Percentiles rank a stretch among this genome's conserved stretches.
phyloP scores from a whole-genome alignment of 2,329 filamentous ascomycete genomes.

The Dactylonectria estremocensis region DNA sequence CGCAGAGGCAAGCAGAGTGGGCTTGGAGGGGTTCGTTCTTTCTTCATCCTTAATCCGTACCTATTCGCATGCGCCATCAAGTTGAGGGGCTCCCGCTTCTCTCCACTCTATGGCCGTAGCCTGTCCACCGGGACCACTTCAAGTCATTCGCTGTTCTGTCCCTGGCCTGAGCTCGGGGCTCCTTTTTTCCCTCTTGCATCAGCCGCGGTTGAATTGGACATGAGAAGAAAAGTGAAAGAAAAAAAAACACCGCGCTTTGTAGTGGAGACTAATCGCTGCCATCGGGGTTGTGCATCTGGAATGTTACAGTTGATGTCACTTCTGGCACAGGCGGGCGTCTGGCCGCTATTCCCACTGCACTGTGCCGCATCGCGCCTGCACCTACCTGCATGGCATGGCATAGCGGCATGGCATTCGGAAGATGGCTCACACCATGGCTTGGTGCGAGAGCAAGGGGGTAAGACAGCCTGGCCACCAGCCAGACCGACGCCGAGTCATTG shows the following conservation, averaged over 20 bases:
- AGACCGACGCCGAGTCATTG: slow-evolving; percentile 20
- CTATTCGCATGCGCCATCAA: slow-evolving; percentile 30
- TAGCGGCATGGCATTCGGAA: slow-evolving; percentile 22
- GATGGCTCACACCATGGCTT: slow-evolving; percentile 1
- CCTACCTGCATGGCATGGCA: slow-evolving; percentile 21
- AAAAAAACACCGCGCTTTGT: not conserved
- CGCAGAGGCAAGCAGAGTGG: not conserved
- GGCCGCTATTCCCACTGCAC: not conserved
- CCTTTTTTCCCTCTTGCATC: slow-evolving; percentile 1
- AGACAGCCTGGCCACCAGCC: slow-evolving; percentile 7
- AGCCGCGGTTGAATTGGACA: slow-evolving; percentile 12
- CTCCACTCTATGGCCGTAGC: slow-evolving; percentile 8
- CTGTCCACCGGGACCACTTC: slow-evolving; percentile 26
- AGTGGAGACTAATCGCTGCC: slow-evolving; percentile 2
- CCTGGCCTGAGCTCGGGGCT: slow-evolving; percentile 33
- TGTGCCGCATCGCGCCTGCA: not conserved
- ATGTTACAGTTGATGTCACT: slow-evolving; percentile 5
- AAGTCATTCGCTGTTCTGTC: slow-evolving; percentile 37
- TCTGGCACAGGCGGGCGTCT: not conserved
- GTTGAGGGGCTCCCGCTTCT: slow-evolving; percentile 20
- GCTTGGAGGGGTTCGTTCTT: slow-evolving; percentile 33
- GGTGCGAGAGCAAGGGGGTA: slow-evolving; percentile 13
- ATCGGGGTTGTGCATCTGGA: not conserved
- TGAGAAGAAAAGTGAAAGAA: not conserved
- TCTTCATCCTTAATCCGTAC: not conserved